phyloP scores from a whole-genome alignment of 768 basidiomycete genomes.

The Nidula microcarpa region DNA sequence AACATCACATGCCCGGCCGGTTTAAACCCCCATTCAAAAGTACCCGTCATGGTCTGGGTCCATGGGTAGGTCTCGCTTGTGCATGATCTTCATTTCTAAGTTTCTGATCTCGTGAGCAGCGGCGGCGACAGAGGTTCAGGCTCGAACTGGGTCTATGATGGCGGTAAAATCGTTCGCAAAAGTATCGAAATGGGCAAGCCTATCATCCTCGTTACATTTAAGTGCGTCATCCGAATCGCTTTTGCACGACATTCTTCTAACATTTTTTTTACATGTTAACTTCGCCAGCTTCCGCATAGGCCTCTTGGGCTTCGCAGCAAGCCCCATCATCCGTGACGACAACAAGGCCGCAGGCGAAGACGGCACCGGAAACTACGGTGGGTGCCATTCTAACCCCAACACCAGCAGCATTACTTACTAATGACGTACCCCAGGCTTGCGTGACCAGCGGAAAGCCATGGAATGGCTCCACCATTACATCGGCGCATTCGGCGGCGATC shows the following conservation, averaged over 20 bases:
- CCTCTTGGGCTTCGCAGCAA: conserved; percentile 73
- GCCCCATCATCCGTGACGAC: conserved; percentile 61
- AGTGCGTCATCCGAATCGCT: conserved; percentile 42
- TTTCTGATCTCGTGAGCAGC: conserved; percentile 28
- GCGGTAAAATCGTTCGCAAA: conserved; percentile 66
- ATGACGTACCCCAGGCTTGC: conserved; percentile 38
- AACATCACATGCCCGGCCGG: conserved; percentile 76
- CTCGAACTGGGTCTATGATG: conserved; percentile 76
- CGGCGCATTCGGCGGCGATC: conserved; percentile 64
- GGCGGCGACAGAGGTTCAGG: conserved; percentile 73
- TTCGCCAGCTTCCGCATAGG: conserved; percentile 67
- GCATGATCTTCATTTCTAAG: conserved; percentile 4
- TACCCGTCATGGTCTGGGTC: conserved; percentile 85
- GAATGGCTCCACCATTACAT: conserved; percentile 65
- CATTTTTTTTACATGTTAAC: not conserved
- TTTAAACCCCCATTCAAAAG: conserved; percentile 42
- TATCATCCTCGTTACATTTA: conserved; percentile 69
- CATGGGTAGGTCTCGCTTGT: conserved; percentile 57
- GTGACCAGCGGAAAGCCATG: conserved; percentile 61
- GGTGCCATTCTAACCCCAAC: conserved; percentile 8
- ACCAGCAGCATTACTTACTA: conserved; percentile 4
- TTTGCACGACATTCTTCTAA: not conserved
- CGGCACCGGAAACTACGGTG: conserved; percentile 78
- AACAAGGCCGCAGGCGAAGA: conserved; percentile 61
- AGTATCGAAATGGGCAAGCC: conserved; percentile 63